Evolutionary conservation across 1,139 yeast species (phyloP).

Genomic region (Saccharomyces uvarum): DNA sequence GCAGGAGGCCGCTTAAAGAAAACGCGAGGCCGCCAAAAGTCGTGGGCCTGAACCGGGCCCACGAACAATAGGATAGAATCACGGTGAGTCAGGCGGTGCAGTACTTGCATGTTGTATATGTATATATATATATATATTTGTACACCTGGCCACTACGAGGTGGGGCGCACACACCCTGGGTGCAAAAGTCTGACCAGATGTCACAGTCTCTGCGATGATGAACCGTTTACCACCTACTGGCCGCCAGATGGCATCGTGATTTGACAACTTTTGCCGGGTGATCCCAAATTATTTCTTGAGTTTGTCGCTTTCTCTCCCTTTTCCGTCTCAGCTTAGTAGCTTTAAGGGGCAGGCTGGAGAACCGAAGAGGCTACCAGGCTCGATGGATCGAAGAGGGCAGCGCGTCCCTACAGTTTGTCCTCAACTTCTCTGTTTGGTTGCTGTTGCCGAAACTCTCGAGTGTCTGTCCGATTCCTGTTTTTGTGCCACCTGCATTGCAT

Average conservation of each 20-base stretch:
- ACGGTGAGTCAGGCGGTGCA: background rate
- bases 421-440: background rate
- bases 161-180: background rate
- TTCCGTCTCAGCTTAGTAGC: background rate
- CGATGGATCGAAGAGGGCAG: background rate
- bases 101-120: background rate
- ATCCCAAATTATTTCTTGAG: background rate
- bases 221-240: background rate
- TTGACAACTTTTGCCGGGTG: background rate
- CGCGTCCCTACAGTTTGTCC: background rate
- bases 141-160: background rate
- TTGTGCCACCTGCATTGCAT: background rate
- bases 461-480: background rate
- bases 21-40: background rate
- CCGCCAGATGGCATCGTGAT: background rate
- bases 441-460: background rate
- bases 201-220: too few species aligned
- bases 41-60: background rate
- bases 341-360: background rate
- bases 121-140: background rate
- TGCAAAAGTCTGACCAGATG: too few species aligned
- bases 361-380: background rate
- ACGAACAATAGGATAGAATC: background rate
- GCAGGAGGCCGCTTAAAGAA: background rate
- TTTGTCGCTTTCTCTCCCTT: background rate